Evolutionary conservation across 2,329 filamentous ascomycete species (phyloP), one percentile per base, ranked within the genome.

Genomic region (Calonectria hongkongensis): DNA sequence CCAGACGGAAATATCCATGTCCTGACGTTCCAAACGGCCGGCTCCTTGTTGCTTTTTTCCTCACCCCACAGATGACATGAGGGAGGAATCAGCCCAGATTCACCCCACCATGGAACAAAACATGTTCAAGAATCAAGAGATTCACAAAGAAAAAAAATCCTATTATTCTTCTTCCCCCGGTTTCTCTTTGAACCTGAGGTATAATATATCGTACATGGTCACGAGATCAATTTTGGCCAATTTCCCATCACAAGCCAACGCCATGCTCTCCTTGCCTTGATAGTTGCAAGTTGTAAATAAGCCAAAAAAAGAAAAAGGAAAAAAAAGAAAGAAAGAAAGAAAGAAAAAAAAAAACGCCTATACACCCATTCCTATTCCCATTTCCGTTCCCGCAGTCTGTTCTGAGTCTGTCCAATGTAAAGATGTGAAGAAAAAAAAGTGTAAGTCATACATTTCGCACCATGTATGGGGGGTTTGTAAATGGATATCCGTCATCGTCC

Each of bases 181-280:
- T 54, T 62, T 66, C 16, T 60, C 62, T 21, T 18, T 25, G 41
- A 68, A 56, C 48, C 27, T 68, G 63, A 12, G 39, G 41, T 33
- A 71, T 70, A 68, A n/a, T 16, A 62, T 60, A 68, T 36, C 25
- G 39, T 63, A 63, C 47, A 68, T 28, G 28, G 48, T 62, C 8
- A 48, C 4, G n/a, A 50, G 36, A 56, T 56, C 64, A 66, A 56
- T 56, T 66, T 56, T 66, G 50, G 64, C 50, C 28, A 47, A 28
- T 64, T 63, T 36, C 58, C 58, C 27, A n/a, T 45, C 25, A 47
- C 21, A 63, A 48, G 16, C 41, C 58, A 63, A 63, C 58, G 58
- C 58, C 58, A 47, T 63, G 58, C 58, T 47, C 30, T 63, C 41
- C 58, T 45, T 62, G 58, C 41, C 41, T 16, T 28, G 16, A 30